Base-by-base conservation (phyloP, 768 basidiomycete genomes). In the Brasilioporus rufonigricans region DNA sequence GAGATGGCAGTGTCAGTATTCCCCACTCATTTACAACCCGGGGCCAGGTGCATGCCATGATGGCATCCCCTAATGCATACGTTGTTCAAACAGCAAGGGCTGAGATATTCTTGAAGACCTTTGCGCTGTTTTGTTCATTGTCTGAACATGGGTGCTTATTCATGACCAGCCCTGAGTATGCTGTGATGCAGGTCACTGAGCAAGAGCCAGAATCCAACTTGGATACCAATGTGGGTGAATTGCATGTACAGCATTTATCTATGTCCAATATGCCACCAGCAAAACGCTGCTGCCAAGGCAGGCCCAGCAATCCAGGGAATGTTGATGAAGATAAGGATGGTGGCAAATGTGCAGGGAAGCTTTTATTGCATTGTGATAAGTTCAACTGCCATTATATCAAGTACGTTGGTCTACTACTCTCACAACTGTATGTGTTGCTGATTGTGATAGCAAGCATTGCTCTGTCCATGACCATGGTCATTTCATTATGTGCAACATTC, bases 51-150 rank as follows among this genome's bases (percentile, higher is more conserved):
- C 13, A 3, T n/a, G 4, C 38, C 2, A n/a, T n/a, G n/a, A n/a
- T n/a, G n/a, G n/a, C n/a, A n/a, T n/a, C n/a, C n/a, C n/a, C n/a
- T n/a, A n/a, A n/a, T n/a, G n/a, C n/a, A n/a, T n/a, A n/a, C n/a
- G 26, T 29, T 7, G 18, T 29, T 21, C 36, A 2, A 3, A 6
- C 13, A 2, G 27, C 48, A 8, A 27, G 31, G 5, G 48, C 38
- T 10, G 44, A 55, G 24, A 29, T 56, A 16, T 56, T 56, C 18
- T 52, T 23, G 26, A 56, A 56, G 45, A 56, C 45, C 3, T n/a
- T 56, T 1, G 39, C 39, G 1, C 50, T 56, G 13, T 56, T 51
- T 27, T 56, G 55, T 35, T 41, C 45, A 1, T 12, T 56, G 13
- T 29, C 16, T 1, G 40, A 56, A 13, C 31, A 56, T 14, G 40